Percentiles rank a stretch among this genome's conserved stretches.
These are phyloP conservation scores for Dioszegia aurantiaca DNA, from an alignment of 768 basidiomycete species.

Conservation along the genomic window DNA sequence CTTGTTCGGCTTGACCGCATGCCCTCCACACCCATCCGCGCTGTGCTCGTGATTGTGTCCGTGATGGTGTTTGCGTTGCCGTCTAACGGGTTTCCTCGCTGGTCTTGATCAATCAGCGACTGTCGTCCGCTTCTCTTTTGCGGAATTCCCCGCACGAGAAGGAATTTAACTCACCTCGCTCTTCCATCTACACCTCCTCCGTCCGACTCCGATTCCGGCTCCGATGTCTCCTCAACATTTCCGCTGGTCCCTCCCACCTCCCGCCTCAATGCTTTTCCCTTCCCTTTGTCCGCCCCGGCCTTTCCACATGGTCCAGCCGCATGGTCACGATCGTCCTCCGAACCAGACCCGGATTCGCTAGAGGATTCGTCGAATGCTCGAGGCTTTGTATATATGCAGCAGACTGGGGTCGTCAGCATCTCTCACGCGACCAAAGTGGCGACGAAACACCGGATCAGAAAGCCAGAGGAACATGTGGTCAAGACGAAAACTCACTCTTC, in stretches of 20 bases:
- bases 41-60: conserved; percentile 6
- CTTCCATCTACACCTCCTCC: conserved; percentile 8
- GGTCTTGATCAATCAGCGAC: conserved; percentile 6
- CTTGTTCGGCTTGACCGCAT: conserved; percentile 11
- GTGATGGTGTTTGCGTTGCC: conserved; percentile 9
- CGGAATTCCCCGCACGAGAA: too few relatives aligned
- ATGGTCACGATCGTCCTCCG: conserved; percentile 30
- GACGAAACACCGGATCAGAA: too few relatives aligned
- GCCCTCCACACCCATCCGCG: neutral
- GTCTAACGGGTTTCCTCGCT: neutral
- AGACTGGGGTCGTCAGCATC: conserved; percentile 62
- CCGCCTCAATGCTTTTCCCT: conserved; percentile 4
- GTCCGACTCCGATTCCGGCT: conserved; percentile 2
- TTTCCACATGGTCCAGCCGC: neutral
- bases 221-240: neutral
- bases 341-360: conserved; percentile 59
- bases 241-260: neutral
- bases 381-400: conserved; percentile 84
- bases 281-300: neutral
- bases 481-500: conserved; percentile 68
- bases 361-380: conserved; percentile 51
- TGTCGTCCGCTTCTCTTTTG: neutral
- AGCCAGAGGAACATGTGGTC: too few relatives aligned
- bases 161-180: conserved; percentile 1
- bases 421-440: neutral